Evolutionary conservation across 1,284 basidiomycete genomes (phyloP).

Genomic region (Cystobasidiaceae sp.): DNA sequence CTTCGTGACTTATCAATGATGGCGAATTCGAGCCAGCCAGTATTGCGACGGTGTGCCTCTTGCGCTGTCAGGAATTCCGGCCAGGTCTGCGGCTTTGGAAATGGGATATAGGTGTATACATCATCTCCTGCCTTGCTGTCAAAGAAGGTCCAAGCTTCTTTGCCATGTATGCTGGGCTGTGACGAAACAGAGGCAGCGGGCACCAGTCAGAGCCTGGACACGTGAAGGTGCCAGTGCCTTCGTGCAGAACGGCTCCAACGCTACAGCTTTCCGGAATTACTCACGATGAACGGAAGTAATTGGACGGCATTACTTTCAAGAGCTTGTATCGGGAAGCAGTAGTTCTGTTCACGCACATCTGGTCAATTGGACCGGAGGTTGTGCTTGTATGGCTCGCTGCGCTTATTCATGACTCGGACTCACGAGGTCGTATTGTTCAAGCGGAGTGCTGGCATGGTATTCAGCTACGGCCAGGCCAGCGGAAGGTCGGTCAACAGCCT

Average conservation of each 20-base stretch:
- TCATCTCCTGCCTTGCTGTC: background rate
- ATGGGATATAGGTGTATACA: constrained; percentile 13
- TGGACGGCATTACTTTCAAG: constrained; percentile 23
- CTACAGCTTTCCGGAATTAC: background rate
- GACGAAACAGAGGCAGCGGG: background rate
- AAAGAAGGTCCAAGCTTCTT: constrained; percentile 13
- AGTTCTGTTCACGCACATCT: constrained; percentile 24
- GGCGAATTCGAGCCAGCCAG: background rate
- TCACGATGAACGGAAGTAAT: constrained; percentile 20
- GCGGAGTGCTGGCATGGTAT: constrained; percentile 9
- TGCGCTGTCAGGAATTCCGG: background rate
- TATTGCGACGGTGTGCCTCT: constrained; percentile 10
- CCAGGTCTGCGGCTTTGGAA: background rate
- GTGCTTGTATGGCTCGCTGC: too few relatives aligned
- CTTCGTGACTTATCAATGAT: constrained; percentile 7
- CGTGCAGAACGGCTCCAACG: too few relatives aligned
- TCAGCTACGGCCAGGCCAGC: background rate
- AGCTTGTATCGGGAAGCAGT: constrained; percentile 12
- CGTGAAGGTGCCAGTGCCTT: too few relatives aligned
- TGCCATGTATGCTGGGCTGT: constrained; percentile 22
- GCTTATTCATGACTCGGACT: too few relatives aligned
- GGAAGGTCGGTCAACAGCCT: background rate
- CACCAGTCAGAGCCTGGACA: background rate
- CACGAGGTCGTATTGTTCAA: constrained; percentile 22
- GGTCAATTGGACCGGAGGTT: too few relatives aligned